These are phyloP conservation scores for Pisolithus sp. DNA, from an alignment of 768 basidiomycete species.

Conservation along the genomic window DNA sequence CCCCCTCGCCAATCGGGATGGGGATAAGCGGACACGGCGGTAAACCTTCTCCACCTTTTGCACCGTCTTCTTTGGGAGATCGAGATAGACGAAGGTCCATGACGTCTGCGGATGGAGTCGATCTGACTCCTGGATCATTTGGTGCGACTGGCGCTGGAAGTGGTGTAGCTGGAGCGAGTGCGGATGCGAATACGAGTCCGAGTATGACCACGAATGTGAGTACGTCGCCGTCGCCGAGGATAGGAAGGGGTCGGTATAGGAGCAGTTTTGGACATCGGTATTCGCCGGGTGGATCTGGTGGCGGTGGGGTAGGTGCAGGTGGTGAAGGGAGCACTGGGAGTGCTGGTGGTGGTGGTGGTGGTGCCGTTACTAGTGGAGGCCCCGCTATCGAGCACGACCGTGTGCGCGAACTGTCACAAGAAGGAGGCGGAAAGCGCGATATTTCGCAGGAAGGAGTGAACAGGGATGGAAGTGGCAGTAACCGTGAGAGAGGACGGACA, in stretches of 20 bases:
- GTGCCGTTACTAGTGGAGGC: conserved; percentile 15
- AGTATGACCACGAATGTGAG: conserved; percentile 15
- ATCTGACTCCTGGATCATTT: not conserved
- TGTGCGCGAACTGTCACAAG: not conserved
- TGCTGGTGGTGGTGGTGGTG: conserved; percentile 7
- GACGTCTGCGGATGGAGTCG: conserved; percentile 27
- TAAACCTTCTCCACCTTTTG: conserved; percentile 34
- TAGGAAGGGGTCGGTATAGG: conserved; percentile 57
- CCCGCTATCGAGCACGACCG: not conserved
- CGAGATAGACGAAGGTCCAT: conserved; percentile 26
- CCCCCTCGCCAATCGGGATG: conserved; percentile 33
- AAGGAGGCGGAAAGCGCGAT: not conserved
- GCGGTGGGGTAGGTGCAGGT: conserved; percentile 30
- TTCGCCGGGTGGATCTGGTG: conserved; percentile 32
- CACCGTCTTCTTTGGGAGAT: conserved; percentile 38
- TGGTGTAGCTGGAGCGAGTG: not conserved
- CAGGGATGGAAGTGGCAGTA: not conserved
- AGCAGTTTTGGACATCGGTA: conserved; percentile 77
- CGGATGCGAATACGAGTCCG: conserved; percentile 6
- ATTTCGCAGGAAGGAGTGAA: conserved; percentile 1
- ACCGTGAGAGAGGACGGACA: conserved; percentile 15
- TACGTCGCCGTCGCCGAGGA: conserved; percentile 7
- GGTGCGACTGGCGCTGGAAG: not conserved
- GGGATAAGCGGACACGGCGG: conserved; percentile 7
- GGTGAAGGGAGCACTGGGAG: conserved; percentile 29